Conservation (phyloP, 371 early-diverging fungal genomes). For the Lichtheimia hyalospora region DNA sequence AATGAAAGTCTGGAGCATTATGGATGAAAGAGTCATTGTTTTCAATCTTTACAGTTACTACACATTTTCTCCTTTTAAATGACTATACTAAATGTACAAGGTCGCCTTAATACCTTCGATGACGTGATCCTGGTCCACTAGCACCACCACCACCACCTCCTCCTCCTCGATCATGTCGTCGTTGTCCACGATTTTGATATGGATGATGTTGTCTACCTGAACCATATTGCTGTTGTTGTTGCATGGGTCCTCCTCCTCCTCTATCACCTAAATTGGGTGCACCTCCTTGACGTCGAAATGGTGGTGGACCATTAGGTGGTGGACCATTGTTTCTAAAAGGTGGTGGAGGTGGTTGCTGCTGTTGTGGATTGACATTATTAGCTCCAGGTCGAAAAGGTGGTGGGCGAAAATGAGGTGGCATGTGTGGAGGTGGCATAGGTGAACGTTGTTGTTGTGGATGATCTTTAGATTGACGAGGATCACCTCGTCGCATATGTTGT, state of each 20-base stretch:
- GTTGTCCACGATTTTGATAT: not conserved
- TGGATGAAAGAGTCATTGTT: no score
- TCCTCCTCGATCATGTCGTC: not conserved
- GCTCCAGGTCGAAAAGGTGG: constrained; percentile 9
- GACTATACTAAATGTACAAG: no score
- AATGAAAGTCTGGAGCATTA: no score
- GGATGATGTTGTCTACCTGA: not conserved
- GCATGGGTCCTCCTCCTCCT: constrained; percentile 9
- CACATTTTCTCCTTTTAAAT: no score
- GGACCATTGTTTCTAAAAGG: constrained; percentile 8
- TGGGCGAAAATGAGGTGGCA: not conserved
- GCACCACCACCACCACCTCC: no score
- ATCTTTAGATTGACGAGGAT: not conserved
- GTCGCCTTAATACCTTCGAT: no score
- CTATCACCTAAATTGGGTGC: not conserved
- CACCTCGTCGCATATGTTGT: not conserved
- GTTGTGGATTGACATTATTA: constrained; percentile 1
- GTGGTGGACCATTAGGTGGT: not conserved
- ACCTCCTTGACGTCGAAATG: constrained; percentile 7
- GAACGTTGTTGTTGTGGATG: constrained; percentile 8
- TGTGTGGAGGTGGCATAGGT: not conserved
- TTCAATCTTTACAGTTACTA: no score
- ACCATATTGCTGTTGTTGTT: not conserved
- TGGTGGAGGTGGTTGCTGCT: constrained; percentile 1
- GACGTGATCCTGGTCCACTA: no score